Percentiles rank a stretch among this genome's conserved stretches.
Conservation (phyloP, 768 basidiomycete genomes). For the Zangia roseola region DNA sequence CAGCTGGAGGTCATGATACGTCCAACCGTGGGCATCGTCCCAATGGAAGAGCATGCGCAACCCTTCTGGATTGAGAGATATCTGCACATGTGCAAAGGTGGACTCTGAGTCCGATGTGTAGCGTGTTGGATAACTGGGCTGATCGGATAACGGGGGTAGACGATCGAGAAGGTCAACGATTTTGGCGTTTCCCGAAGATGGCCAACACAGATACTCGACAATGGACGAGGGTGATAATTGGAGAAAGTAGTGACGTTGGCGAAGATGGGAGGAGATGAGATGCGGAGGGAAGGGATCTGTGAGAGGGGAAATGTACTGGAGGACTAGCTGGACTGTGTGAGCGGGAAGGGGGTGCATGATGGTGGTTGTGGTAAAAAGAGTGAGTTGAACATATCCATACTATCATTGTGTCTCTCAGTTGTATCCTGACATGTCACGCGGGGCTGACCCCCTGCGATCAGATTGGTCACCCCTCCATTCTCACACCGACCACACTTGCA, state of each 20-base stretch:
- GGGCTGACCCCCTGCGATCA: slow-evolving; percentile 8
- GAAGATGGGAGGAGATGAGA: slow-evolving; percentile 57
- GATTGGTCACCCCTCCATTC: slow-evolving; percentile 9
- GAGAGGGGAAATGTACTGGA: slow-evolving; percentile 58
- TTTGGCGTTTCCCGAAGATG: slow-evolving; percentile 38
- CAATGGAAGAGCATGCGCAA: slow-evolving; percentile 70
- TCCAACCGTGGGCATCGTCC: slow-evolving; percentile 57
- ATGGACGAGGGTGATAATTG: slow-evolving; percentile 48
- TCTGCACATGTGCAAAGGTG: slow-evolving; percentile 54
- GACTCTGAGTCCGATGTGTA: slow-evolving; percentile 51
- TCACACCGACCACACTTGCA: slow-evolving; percentile 6
- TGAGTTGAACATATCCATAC: too few species aligned
- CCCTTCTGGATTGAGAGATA: slow-evolving; percentile 36
- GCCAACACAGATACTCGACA: slow-evolving; percentile 67
- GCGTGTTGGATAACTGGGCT: slow-evolving; percentile 31
- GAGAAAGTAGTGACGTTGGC: slow-evolving; percentile 67
- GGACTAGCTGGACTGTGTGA: slow-evolving; percentile 44
- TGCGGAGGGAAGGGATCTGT: slow-evolving; percentile 53
- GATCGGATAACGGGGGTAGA: slow-evolving; percentile 27
- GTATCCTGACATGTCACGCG: too few species aligned
- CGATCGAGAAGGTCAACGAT: slow-evolving; percentile 45
- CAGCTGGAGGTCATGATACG: slow-evolving; percentile 63
- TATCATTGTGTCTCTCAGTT: too few species aligned
- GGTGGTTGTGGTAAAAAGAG: not conserved
- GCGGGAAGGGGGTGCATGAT: slow-evolving; percentile 36